Evolutionary conservation across 495 filamentous ascomycete genomes (phyloP), one percentile per base, ranked within the genome.

Genomic region (Pyrenopolyporus hunteri): DNA sequence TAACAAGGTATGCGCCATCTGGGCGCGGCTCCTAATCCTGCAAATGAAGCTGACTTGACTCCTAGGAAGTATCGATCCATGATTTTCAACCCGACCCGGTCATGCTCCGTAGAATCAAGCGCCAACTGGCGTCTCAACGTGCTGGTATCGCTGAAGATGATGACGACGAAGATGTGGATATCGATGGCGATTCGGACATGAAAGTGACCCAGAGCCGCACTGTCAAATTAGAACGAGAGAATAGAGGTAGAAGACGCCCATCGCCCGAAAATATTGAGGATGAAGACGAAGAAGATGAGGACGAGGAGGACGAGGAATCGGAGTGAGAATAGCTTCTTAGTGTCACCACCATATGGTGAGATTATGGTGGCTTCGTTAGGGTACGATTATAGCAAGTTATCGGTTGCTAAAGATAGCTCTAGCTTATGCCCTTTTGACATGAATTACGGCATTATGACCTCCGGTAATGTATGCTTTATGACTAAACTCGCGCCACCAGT

Each of bases 81-180:
- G 76, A 80, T 55, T 68, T 80, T 36, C 78, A 70, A 25, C 69
- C 69, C 14, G 78, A 80, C 36, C 72, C 74, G 20, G 63, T 77
- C 32, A 66, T 74, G 44, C 67, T 76, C n/a, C 75, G 78, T 13
- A 73, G 65, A 47, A 69, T 79, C 35, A 72, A 77, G 49, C 74
- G 78, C 4, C 73, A 64, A 23, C 56, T 73, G 46, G 74, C 68
- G 0, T 59, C 63, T 16, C 60, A 64, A 37, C 64, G 53, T 11
- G 50, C 32, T 10, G 45, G 25, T 48, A 50, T 49, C 28, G 45
- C 17, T 13, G 63, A 63, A 13, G 59, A 59, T 1, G 69, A 53
- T 9, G 61, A 69, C 8, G 67, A 58, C 0, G 70, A 70, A 2
- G 69, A 70, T 2, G 31, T 57, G 14, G 64, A 63, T n/a, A 67